These are phyloP conservation scores for Xylariaceae sp. DNA, from an alignment of 2,329 filamentous ascomycete species.

Conservation along the genomic window DNA sequence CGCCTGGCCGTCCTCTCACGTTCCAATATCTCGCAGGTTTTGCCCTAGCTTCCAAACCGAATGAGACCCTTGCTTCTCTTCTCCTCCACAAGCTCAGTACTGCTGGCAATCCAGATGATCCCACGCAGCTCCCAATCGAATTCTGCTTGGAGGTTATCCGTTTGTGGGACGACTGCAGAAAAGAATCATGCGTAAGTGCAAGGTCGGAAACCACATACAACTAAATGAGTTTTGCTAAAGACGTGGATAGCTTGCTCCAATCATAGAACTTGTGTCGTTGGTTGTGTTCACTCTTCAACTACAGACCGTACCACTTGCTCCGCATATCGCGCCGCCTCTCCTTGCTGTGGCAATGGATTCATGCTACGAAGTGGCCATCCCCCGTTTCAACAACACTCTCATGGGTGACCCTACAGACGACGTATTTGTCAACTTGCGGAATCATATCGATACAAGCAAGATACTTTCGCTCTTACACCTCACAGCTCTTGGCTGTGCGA, in stretches of 20 bases:
- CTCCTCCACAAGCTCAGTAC: conserved; percentile 64
- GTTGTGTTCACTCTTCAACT: conserved; percentile 60
- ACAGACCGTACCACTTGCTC: conserved; percentile 55
- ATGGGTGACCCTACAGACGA: conserved; percentile 46
- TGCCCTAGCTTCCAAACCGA: conserved; percentile 60
- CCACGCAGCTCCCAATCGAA: conserved; percentile 55
- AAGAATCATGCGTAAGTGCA: conserved; percentile 46
- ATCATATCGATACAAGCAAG: conserved; percentile 58
- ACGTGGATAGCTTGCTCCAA: conserved; percentile 50
- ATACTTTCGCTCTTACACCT: conserved; percentile 65
- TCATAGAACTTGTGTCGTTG: conserved; percentile 62
- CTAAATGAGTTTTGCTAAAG: not conserved
- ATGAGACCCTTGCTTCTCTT: conserved; percentile 60
- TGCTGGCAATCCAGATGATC: conserved; percentile 47
- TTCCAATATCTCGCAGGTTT: conserved; percentile 66
- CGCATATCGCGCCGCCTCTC: conserved; percentile 55
- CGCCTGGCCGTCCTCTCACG: conserved; percentile 54
- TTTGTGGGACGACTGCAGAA: conserved; percentile 65
- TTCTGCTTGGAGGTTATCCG: conserved; percentile 61
- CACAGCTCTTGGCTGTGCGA: conserved; percentile 57
- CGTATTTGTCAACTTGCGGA: conserved; percentile 41
- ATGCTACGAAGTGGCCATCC: conserved; percentile 55
- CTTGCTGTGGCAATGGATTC: conserved; percentile 55
- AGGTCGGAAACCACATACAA: not conserved
- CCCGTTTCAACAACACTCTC: conserved; percentile 46